A percentile compares a stretch with the other conserved stretches of the same genome.
These are phyloP conservation scores for Pistacia vera DNA, from an alignment of 345 rosid genomes.

Conservation along the genomic window DNA sequence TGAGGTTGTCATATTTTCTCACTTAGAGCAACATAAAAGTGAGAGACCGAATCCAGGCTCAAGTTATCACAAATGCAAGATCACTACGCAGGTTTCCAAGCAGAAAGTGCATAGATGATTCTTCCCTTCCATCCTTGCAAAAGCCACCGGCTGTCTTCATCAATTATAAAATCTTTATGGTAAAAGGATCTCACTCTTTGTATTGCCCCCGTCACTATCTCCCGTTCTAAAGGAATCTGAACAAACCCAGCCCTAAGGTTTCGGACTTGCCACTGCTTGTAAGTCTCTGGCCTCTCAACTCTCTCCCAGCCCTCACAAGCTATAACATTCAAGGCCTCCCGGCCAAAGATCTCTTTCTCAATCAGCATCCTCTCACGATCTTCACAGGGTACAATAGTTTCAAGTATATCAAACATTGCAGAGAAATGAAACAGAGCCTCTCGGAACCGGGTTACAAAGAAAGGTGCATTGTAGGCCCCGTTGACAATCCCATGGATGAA, in stretches of 20 bases:
- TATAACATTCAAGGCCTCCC: constrained; percentile 80
- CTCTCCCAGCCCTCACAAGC: constrained; percentile 96
- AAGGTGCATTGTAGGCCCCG: constrained; percentile 84
- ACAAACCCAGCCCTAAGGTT: constrained; percentile 75
- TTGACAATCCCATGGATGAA: constrained; percentile 65
- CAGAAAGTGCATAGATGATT: constrained; percentile 67
- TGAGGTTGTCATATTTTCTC: constrained; percentile 18
- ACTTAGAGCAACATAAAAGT: background rate
- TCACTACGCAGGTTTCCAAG: constrained; percentile 70
- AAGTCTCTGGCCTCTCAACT: constrained; percentile 93
- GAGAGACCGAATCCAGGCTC: background rate
- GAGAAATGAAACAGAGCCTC: constrained; percentile 97
- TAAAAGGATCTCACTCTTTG: constrained; percentile 45
- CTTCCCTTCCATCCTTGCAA: constrained; percentile 98
- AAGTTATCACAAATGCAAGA: constrained; percentile 2
- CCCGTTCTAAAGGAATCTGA: constrained; percentile 57
- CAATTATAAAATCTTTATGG: constrained; percentile 83
- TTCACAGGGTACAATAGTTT: constrained; percentile 75
- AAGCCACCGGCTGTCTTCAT: constrained; percentile 74
- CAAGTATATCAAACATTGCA: constrained; percentile 84
- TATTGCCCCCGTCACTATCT: constrained; percentile 43
- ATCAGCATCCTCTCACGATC: constrained; percentile 67
- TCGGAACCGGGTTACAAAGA: constrained; percentile 82
- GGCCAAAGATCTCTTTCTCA: constrained; percentile 76
- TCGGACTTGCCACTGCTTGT: constrained; percentile 92